Evolutionary conservation across 495 filamentous ascomycete genomes (phyloP).

Genomic region (Pseudotulostoma volvatum): DNA sequence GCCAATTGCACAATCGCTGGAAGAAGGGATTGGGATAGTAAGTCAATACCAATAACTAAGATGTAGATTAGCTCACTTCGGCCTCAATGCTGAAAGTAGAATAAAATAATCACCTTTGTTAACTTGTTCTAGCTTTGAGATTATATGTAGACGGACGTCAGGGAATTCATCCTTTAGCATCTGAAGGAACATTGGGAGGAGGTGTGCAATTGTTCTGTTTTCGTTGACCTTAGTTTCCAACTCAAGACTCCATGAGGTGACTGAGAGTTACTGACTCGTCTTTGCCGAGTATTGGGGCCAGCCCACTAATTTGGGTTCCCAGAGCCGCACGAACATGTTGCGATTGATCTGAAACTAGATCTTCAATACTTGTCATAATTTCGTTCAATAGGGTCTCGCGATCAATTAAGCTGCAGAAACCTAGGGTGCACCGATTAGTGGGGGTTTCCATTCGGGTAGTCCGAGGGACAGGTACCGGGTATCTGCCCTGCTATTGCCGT

Average conservation of each 20-base stretch:
- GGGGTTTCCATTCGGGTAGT: slow-evolving; percentile 7
- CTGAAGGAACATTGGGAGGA: slow-evolving; percentile 95
- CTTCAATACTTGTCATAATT: slow-evolving; percentile 92
- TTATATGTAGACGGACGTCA: slow-evolving; percentile 93
- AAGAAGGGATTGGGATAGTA: slow-evolving; percentile 87
- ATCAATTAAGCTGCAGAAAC: slow-evolving; percentile 82
- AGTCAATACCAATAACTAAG: slow-evolving; percentile 88
- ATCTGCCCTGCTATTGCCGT: slow-evolving; percentile 96
- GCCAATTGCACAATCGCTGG: slow-evolving; percentile 96
- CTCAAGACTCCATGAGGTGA: background rate
- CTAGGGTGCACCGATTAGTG: slow-evolving; percentile 24
- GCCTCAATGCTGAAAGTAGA: background rate
- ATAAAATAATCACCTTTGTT: slow-evolving; percentile 57
- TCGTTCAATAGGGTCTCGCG: slow-evolving; percentile 79
- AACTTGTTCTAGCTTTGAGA: slow-evolving; percentile 92
- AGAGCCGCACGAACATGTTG: slow-evolving; percentile 93
- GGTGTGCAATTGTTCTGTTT: slow-evolving; percentile 75
- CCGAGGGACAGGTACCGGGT: slow-evolving; percentile 41
- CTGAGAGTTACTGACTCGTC: slow-evolving; percentile 58
- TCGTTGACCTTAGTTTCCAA: slow-evolving; percentile 7
- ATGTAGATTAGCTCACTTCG: slow-evolving; percentile 4
- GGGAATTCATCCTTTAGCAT: slow-evolving; percentile 99
- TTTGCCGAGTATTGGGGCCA: slow-evolving; percentile 93
- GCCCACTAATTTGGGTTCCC: slow-evolving; percentile 90
- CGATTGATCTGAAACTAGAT: slow-evolving; percentile 85